Conservation (phyloP, 2,329 filamentous ascomycete species). For the Stachybotrys elegans region DNA sequence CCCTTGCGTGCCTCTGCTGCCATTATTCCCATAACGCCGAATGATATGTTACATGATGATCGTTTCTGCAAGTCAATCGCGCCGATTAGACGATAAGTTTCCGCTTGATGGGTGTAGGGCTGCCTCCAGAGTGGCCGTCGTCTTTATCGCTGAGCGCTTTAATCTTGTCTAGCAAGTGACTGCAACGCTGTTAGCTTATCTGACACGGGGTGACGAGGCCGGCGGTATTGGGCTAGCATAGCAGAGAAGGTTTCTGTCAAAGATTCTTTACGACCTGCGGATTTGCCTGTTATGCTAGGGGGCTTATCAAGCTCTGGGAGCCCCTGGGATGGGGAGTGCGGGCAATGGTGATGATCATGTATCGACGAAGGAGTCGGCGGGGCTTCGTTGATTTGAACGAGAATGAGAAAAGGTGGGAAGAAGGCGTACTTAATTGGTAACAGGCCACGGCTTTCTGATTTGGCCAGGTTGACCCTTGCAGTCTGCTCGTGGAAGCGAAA, state of each 20-base stretch:
- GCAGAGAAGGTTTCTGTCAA: too few species aligned
- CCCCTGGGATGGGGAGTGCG: neutral
- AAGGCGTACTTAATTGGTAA: constrained; percentile 51
- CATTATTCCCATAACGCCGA: too few species aligned
- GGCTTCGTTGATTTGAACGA: constrained; percentile 19
- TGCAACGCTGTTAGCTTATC: constrained; percentile 29
- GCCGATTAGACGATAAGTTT: constrained; percentile 36
- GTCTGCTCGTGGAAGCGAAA: constrained; percentile 55
- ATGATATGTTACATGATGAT: too few species aligned
- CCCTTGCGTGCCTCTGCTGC: too few species aligned
- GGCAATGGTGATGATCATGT: neutral
- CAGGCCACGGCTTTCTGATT: constrained; percentile 53
- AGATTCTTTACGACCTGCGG: constrained; percentile 12
- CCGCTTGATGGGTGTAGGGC: constrained; percentile 40
- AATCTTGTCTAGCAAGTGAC: constrained; percentile 53
- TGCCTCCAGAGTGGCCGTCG: constrained; percentile 23
- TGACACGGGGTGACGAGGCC: constrained; percentile 19
- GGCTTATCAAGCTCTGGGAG: constrained; percentile 2
- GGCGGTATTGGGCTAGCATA: constrained; percentile 19
- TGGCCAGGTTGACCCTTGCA: constrained; percentile 43
- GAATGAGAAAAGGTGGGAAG: constrained; percentile 27
- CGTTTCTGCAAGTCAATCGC: too few species aligned
- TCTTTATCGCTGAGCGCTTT: constrained; percentile 37
- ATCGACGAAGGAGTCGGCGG: constrained; percentile 7
- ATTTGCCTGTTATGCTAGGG: too few species aligned